These are phyloP conservation scores for Acanthamoeba sp. DNA, from an alignment of 208 protist genomes.

Conservation along the genomic window DNA sequence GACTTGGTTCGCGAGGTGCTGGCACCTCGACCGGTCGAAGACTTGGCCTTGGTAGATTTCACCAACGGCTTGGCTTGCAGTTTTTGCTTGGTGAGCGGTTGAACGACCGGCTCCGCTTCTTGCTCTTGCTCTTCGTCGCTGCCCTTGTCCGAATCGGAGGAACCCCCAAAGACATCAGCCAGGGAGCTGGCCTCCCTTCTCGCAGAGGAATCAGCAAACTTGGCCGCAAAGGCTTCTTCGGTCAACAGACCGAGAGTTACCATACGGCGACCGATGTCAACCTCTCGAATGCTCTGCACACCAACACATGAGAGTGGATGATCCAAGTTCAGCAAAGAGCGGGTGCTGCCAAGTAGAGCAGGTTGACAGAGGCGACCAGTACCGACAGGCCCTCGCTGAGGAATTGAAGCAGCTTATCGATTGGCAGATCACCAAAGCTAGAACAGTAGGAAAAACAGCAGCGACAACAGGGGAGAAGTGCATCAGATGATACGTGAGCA, in stretches of 20 bases:
- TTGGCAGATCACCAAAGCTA: not conserved
- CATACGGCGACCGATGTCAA: slow-evolving; percentile 3
- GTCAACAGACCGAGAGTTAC: not conserved
- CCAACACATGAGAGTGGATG: not conserved
- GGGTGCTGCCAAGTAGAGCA: no score
- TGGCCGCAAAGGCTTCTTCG: not conserved
- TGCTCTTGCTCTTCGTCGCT: not conserved
- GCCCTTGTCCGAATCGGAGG: not conserved
- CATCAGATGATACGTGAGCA: no score
- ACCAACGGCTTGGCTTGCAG: not conserved
- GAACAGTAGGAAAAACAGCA: not conserved
- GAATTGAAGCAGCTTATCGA: slow-evolving; percentile 12
- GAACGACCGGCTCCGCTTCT: not conserved
- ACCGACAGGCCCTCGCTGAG: not conserved
- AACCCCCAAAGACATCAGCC: not conserved
- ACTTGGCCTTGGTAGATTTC: no score
- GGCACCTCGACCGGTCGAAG: no score
- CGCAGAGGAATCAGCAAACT: not conserved
- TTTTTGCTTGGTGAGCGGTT: not conserved
- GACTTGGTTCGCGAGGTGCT: not conserved
- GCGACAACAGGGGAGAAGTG: not conserved
- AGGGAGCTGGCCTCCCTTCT: not conserved
- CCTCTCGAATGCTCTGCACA: not conserved
- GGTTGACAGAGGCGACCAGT: no score
- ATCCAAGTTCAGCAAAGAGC: not conserved